Evolutionary conservation across 2,329 filamentous ascomycete species (phyloP), one percentile per base, ranked within the genome.

Genomic region (Cercospora sp.): DNA sequence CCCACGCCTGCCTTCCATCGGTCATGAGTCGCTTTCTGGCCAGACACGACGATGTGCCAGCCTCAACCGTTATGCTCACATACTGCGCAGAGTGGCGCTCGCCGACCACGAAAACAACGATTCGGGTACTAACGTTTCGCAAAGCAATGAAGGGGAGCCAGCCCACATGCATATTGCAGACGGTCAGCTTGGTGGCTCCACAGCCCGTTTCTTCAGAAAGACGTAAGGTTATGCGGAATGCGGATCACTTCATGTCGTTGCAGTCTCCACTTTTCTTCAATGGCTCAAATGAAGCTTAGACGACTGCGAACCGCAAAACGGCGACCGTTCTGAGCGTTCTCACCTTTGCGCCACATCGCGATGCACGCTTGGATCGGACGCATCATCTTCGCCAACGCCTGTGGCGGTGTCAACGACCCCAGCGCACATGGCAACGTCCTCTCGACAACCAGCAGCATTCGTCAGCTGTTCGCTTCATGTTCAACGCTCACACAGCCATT

Each of bases 401-500:
- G 59, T 61, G 59, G 59, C 36, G 59, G n/a, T 61, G 33, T 18
- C 33, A 61, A 61, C 59, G 59, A 4, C 36, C 23, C 26, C 59
- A 36, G 33, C 36, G 59, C 36, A 33, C 33, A 39, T 36, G 36
- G 20, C 59, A 42, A 42, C 36, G 59, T 18, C 59, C 26, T 26
- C 59, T n/a, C 39, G 5, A n/a, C 31, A 9, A 30, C 53, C 53
- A 58, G 31, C 33, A 48, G 16, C 31, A 28, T n/a, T 23, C 18
- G 26, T n/a, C 16, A 10, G 59, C 36, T 61, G 18, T 13, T 48
- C 20, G 20, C 59, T 42, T 45, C 36, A 8, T 28, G 3, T 13
- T 30, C 36, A 61, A 61, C 59, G 59, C 36, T 45, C 20, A 10
- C 36, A 30, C n/a, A 61, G 59, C 59, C 59, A 61, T 61, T 61